These are phyloP conservation scores for Phytophthora cactorum DNA, from an alignment of 352 stramenopile species.

Conservation along the genomic window DNA sequence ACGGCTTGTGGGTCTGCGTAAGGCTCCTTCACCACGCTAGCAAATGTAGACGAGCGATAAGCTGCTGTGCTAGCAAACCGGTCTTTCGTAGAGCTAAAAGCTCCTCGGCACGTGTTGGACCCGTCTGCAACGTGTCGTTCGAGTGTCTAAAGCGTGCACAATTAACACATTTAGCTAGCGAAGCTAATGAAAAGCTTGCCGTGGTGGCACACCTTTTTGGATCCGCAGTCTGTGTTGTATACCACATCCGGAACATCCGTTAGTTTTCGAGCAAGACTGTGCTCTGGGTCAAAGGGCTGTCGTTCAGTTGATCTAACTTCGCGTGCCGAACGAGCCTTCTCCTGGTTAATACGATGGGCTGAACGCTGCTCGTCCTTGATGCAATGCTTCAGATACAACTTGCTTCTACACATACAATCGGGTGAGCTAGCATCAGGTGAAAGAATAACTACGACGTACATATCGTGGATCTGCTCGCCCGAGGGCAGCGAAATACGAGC, in stretches of 20 bases:
- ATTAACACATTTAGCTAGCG: not conserved
- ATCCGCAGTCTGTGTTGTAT: conserved; percentile 71
- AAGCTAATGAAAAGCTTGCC: not conserved
- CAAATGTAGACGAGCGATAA: conserved; percentile 72
- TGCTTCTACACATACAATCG: conserved; percentile 47
- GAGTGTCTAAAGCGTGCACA: conserved; percentile 38
- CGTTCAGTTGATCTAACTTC: conserved; percentile 32
- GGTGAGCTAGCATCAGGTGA: not conserved
- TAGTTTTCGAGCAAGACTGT: conserved; percentile 46
- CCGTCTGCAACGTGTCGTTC: conserved; percentile 52
- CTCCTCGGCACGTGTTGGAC: conserved; percentile 54
- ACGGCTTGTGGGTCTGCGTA: conserved; percentile 67
- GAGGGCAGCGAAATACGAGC: conserved; percentile 64
- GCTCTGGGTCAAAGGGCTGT: conserved; percentile 58
- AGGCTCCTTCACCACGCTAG: conserved; percentile 75
- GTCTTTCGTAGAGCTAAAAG: conserved; percentile 72
- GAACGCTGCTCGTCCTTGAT: conserved; percentile 71
- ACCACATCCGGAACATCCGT: conserved; percentile 59
- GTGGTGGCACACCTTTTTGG: conserved; percentile 48
- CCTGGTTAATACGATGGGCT: conserved; percentile 57
- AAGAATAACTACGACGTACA: conserved; percentile 38
- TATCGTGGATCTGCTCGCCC: conserved; percentile 77
- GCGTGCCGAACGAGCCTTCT: conserved; percentile 41
- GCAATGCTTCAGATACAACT: conserved; percentile 68
- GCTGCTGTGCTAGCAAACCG: conserved; percentile 69